phyloP scores from a whole-genome alignment of 2,329 filamentous ascomycete species.

The Aureobasidium sp. region DNA sequence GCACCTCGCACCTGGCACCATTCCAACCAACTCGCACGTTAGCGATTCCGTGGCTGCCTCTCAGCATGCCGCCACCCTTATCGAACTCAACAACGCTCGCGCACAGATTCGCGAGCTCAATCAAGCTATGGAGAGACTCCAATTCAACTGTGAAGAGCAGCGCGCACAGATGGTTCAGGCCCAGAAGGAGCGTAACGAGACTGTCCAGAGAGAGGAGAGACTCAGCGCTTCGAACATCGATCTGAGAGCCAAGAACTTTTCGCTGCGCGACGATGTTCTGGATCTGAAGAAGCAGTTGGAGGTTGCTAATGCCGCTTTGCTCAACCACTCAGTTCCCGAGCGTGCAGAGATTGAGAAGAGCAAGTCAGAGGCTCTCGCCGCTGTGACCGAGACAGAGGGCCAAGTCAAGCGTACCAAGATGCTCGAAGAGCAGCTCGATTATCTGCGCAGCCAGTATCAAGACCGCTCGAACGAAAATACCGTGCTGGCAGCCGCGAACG shows the following conservation, averaged over 20 bases:
- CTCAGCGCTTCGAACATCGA: not conserved
- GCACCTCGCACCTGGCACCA: conserved; percentile 22
- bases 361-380: conserved; percentile 14
- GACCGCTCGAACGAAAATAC: conserved; percentile 43
- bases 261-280: conserved; percentile 20
- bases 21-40: conserved; percentile 19
- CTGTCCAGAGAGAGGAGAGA: conserved; percentile 14
- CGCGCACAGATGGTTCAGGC: conserved; percentile 20
- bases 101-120: conserved; percentile 20
- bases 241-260: not conserved
- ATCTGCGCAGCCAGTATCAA: conserved; percentile 52
- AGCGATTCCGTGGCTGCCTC: conserved; percentile 31
- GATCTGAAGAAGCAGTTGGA: conserved; percentile 22
- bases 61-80: not conserved
- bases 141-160: conserved; percentile 26
- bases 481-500: conserved; percentile 39
- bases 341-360: conserved; percentile 24
- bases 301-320: conserved; percentile 20
- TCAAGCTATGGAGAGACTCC: conserved; percentile 23
- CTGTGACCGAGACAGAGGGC: conserved; percentile 16
- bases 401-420: conserved; percentile 24
- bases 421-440: conserved; percentile 48
- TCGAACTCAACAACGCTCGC: not conserved
- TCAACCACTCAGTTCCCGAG: conserved; percentile 23
- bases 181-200: conserved; percentile 20